Evolutionary conservation across 768 basidiomycete genomes (phyloP), one percentile per base, ranked within the genome.

Genomic region (Mrakia hoshinonis): DNA sequence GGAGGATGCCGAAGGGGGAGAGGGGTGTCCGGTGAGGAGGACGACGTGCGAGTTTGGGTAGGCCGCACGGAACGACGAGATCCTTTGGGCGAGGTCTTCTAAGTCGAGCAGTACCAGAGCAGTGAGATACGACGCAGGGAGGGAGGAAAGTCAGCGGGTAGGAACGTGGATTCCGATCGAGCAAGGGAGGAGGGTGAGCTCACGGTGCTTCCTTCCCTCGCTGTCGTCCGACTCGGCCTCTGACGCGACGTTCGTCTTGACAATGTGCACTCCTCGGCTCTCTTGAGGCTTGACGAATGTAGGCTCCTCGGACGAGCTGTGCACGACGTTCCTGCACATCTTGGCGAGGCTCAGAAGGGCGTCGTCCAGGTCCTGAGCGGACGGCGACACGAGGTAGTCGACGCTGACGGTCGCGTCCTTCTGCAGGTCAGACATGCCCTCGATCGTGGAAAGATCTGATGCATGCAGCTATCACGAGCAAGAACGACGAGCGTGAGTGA

Each of bases 21-120:
- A 84, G 73, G 81, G 79, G 74, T 89, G 89, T 88, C 89, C 88
- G 12, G 76, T 75, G 73, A 80, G 73, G 34, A 84, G 85, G 26
- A 84, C 83, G 75, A 81, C 83, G 5, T 77, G 75, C 22, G 79
- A 82, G 29, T 76, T 76, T 24, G 75, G 75, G 62, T 61, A 76
- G 73, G 81, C 77, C 0, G 82, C 84, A 49, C 81, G 80, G 63
- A 81, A 81, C 58, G 82, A 58, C 36, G 54, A 68, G 49, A 65
- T 70, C 26, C 60, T 60, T 26, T 29, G 73, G 55, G 73, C 69
- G 73, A 51, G 12, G 62, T 48, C 60, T 10, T 54, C 4, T 54
- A 55, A 31, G 54, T 1, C 11, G 31, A 31, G 13, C 3, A 60
- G 34, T 22, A 10, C 10, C 10, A 11, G 31, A 7, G 13, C 1